Conservation (phyloP, 1,139 yeast species). For the Tardiomyces digboiensis region DNA sequence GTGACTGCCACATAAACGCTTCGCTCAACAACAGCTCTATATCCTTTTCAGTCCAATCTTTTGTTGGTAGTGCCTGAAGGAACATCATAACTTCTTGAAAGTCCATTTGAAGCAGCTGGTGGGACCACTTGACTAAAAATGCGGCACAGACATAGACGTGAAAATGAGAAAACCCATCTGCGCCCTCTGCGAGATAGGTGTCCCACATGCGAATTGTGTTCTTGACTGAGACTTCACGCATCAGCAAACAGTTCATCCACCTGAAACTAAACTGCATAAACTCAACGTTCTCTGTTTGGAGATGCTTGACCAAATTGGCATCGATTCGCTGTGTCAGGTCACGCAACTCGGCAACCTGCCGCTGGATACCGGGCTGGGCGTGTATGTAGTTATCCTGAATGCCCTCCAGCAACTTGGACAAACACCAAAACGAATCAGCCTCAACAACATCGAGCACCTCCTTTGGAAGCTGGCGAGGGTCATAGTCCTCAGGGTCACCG, state of each 20-base stretch:
- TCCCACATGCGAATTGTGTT: slow-evolving; percentile 97
- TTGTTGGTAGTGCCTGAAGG: slow-evolving; percentile 82
- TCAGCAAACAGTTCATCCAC: slow-evolving; percentile 97
- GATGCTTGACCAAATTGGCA: slow-evolving; percentile 57
- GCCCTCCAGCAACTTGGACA: slow-evolving; percentile 81
- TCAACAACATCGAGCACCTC: slow-evolving; percentile 55
- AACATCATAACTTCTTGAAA: slow-evolving; percentile 91
- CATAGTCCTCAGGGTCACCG: slow-evolving; percentile 41
- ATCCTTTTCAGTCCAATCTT: slow-evolving; percentile 79
- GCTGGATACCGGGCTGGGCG: slow-evolving; percentile 94
- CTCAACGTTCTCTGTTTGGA: slow-evolving; percentile 73
- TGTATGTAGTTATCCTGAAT: slow-evolving; percentile 96
- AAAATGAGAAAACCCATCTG: slow-evolving; percentile 83
- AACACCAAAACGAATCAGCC: slow-evolving; percentile 97
- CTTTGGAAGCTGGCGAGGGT: slow-evolving; percentile 53
- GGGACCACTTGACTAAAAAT: slow-evolving; percentile 79
- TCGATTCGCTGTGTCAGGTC: slow-evolving; percentile 79
- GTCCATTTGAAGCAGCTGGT: slow-evolving; percentile 72
- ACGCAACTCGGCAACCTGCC: slow-evolving; percentile 77
- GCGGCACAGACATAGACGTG: slow-evolving; percentile 99
- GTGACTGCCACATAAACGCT: slow-evolving; percentile 93
- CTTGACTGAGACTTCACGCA: slow-evolving; percentile 80
- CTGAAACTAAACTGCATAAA: slow-evolving; percentile 92
- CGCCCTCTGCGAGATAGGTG: slow-evolving; percentile 83
- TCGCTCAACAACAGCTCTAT: slow-evolving; percentile 89